These are phyloP conservation scores for Barbatosphaeria neglecta DNA, from an alignment of 495 filamentous ascomycete genomes.

Conservation along the genomic window DNA sequence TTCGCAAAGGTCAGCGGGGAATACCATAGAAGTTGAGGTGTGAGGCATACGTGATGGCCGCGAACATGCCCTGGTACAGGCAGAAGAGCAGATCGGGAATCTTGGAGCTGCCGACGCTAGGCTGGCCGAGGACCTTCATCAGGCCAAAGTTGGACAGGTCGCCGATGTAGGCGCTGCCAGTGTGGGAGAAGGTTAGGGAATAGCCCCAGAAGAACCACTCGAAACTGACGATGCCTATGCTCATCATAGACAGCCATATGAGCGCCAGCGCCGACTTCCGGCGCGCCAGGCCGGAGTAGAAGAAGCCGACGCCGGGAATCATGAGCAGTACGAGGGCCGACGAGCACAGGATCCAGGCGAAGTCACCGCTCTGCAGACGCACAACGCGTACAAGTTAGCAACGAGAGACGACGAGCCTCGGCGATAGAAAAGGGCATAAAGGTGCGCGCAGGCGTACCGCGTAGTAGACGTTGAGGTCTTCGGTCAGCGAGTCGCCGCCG, in stretches of 20 bases:
- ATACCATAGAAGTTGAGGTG: not conserved
- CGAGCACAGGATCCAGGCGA: constrained; percentile 79
- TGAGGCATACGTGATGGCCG: constrained; percentile 53
- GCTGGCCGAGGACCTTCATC: constrained; percentile 62
- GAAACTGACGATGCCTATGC: constrained; percentile 82
- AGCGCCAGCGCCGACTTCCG: constrained; percentile 89
- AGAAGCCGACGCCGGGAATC: constrained; percentile 98
- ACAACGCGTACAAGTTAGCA: constrained; percentile 1
- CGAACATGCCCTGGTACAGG: constrained; percentile 97
- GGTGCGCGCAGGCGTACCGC: constrained; percentile 40
- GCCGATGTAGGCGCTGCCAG: constrained; percentile 72
- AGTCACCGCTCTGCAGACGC: constrained; percentile 73
- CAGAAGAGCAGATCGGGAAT: constrained; percentile 91
- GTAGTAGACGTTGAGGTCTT: constrained; percentile 75
- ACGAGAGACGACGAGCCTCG: not conserved
- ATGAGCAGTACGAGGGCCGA: constrained; percentile 91
- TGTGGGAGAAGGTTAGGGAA: constrained; percentile 83
- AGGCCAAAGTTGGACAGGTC: constrained; percentile 83
- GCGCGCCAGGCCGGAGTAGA: constrained; percentile 93
- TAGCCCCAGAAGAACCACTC: constrained; percentile 99
- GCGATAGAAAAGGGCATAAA: no score
- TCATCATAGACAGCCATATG: constrained; percentile 93
- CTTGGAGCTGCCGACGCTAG: constrained; percentile 63
- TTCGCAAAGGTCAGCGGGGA: no score
- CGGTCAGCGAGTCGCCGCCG: constrained; percentile 63